A percentile compares a stretch with the other conserved stretches of the same genome.
Conservation (phyloP, 495 filamentous ascomycete genomes). For the Aspergillus sclerotiicarbonarius region DNA sequence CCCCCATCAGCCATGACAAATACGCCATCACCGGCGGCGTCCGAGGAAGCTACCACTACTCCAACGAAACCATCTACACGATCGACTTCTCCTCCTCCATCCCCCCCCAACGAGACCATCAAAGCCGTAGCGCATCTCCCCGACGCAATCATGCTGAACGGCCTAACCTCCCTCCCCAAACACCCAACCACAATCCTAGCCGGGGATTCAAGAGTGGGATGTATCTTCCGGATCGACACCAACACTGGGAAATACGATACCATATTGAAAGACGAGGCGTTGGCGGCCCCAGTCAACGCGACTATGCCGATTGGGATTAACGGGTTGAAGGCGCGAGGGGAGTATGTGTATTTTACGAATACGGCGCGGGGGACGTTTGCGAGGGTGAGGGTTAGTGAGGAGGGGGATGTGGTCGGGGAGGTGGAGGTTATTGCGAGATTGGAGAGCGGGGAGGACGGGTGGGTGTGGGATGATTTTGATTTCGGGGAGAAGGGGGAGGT, state of each 20-base stretch:
- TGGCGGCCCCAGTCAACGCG: conserved; percentile 15
- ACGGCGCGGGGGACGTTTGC: conserved; percentile 34
- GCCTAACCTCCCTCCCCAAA: conserved; percentile 28
- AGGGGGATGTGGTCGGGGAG: conserved; percentile 23
- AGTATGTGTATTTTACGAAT: conserved; percentile 43
- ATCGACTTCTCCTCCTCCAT: conserved; percentile 31
- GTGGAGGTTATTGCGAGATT: conserved; percentile 23
- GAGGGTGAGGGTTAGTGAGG: conserved; percentile 23
- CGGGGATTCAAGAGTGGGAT: conserved; percentile 39
- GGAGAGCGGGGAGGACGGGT: conserved; percentile 7
- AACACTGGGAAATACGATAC: conserved; percentile 32
- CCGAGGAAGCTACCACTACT: conserved; percentile 28
- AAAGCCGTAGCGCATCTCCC: conserved; percentile 29
- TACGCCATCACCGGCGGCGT: conserved; percentile 38
- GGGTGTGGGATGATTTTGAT: conserved; percentile 39
- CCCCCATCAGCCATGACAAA: conserved; percentile 35
- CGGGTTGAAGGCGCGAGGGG: conserved; percentile 30
- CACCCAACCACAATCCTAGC: conserved; percentile 24
- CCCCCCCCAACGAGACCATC: conserved; percentile 17
- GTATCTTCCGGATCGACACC: conserved; percentile 40
- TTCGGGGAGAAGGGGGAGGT: conserved; percentile 13
- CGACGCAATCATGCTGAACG: conserved; percentile 40
- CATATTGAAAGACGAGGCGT: conserved; percentile 22
- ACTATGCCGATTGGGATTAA: conserved; percentile 40
- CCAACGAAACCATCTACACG: conserved; percentile 28